phyloP scores from a whole-genome alignment of 2,329 filamentous ascomycete genomes.

The Ceratocystis eucalypticola region DNA sequence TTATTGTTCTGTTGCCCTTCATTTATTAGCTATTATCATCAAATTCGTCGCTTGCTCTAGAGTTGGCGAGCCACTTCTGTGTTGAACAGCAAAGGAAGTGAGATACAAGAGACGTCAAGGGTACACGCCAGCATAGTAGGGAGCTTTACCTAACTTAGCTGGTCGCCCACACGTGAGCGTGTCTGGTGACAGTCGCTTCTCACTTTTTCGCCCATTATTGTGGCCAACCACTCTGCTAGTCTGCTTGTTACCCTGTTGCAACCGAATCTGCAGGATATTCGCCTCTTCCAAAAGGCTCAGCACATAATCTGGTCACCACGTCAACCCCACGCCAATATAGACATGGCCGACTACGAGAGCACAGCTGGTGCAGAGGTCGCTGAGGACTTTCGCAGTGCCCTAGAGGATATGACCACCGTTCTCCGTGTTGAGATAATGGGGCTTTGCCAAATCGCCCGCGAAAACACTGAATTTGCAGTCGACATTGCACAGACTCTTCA shows the following conservation, averaged over 20 bases:
- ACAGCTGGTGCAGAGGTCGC: conserved; percentile 51
- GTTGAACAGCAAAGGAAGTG: background rate
- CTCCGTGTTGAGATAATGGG: conserved; percentile 94
- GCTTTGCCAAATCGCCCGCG: conserved; percentile 90
- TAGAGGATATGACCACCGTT: conserved; percentile 84
- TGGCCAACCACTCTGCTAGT: background rate
- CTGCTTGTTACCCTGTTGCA: background rate
- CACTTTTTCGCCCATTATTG: background rate
- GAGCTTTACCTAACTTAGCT: background rate
- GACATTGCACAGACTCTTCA: conserved; percentile 83
- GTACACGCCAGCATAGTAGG: background rate
- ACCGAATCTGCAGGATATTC: background rate
- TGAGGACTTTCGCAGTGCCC: conserved; percentile 82
- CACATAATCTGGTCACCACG: background rate
- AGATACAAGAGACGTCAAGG: background rate
- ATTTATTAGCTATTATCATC: conserved; percentile 1
- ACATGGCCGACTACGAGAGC: conserved; percentile 16
- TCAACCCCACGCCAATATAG: background rate
- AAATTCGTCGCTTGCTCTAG: background rate
- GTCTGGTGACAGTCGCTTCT: background rate
- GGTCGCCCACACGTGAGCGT: background rate
- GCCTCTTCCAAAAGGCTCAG: background rate
- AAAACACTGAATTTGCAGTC: conserved; percentile 90
- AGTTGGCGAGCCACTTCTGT: conserved; percentile 6
- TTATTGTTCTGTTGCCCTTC: background rate